Evolutionary conservation across 208 protist genomes (phyloP).

Genomic region (Acanthamoeba polyphaga): DNA sequence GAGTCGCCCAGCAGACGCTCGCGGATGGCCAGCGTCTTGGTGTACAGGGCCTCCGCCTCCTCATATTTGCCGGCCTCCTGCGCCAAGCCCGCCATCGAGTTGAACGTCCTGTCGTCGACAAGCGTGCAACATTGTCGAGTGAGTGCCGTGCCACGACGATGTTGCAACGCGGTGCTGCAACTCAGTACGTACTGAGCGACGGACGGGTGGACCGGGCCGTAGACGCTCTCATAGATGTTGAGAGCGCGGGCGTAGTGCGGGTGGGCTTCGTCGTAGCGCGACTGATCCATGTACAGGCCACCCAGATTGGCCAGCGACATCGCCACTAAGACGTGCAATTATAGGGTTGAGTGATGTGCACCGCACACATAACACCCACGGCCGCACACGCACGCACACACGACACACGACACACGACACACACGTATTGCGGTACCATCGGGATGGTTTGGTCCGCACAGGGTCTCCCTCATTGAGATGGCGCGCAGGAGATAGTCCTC

Average conservation of each 20-base stretch:
- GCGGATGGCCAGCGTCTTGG: neutral
- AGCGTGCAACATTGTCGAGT: neutral
- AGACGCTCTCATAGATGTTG: conserved; percentile 74
- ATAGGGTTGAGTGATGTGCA: too few relatives aligned
- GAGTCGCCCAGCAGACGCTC: conserved; percentile 15
- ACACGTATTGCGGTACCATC: neutral
- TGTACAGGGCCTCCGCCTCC: conserved; percentile 46
- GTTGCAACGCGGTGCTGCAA: neutral
- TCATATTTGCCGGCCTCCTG: conserved; percentile 65
- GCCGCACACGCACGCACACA: neutral
- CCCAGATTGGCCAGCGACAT: conserved; percentile 42
- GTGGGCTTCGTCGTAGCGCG: conserved; percentile 22
- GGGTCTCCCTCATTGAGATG: conserved; percentile 20
- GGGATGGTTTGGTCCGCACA: conserved; percentile 51
- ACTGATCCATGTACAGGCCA: conserved; percentile 60
- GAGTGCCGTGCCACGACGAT: too few relatives aligned
- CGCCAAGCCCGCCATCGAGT: conserved; percentile 42
- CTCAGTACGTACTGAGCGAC: conserved; percentile 60
- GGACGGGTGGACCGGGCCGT: conserved; percentile 50
- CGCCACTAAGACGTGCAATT: neutral
- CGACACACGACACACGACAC: neutral
- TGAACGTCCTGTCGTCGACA: neutral
- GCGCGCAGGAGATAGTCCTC: conserved; percentile 51
- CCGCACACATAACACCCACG: too few relatives aligned
- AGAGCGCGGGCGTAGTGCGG: conserved; percentile 46